These are phyloP conservation scores for Cokeromyces recurvatus DNA, from an alignment of 371 early-diverging fungal genomes.

Conservation along the genomic window DNA sequence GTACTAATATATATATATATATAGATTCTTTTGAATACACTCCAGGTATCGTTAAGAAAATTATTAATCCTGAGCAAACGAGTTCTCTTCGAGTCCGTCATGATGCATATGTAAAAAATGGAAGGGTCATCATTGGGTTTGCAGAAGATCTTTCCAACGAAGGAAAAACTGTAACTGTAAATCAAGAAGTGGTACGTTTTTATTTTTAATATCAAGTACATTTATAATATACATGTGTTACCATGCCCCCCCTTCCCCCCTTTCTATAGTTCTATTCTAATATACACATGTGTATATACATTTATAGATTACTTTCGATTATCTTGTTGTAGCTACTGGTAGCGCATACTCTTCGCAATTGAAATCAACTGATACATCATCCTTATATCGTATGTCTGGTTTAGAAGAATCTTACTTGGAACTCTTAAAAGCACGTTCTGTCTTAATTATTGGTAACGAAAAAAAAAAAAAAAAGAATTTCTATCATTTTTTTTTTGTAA, in stretches of 20 bases:
- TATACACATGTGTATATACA: neutral
- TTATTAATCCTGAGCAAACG: conserved; percentile 29
- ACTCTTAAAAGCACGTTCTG: conserved; percentile 46
- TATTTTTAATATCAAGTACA: too few relatives aligned
- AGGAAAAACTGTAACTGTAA: conserved; percentile 22
- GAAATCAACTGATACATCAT: conserved; percentile 34
- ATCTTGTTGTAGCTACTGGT: conserved; percentile 70
- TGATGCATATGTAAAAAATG: conserved; percentile 42
- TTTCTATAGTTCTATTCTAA: too few relatives aligned
- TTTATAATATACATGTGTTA: too few relatives aligned
- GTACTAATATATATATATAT: neutral
- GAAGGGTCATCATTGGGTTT: conserved; percentile 42
- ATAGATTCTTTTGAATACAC: conserved; percentile 42
- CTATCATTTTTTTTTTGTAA: conserved; percentile 31
- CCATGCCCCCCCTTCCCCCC: too few relatives aligned
- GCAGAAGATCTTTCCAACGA: conserved; percentile 26
- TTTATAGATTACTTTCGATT: conserved; percentile 56
- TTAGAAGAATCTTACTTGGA: conserved; percentile 42
- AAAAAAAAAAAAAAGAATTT: conserved; percentile 37
- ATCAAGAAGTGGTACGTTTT: conserved; percentile 19
- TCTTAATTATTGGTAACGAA: conserved; percentile 48
- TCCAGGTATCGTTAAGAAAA: conserved; percentile 34
- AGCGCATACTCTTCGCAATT: conserved; percentile 50
- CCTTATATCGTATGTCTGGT: conserved; percentile 27
- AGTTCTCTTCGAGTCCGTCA: conserved; percentile 39